Evolutionary conservation across 495 filamentous ascomycete species (phyloP), one percentile per base, ranked within the genome.

Genomic region (Lasiosphaeris hirsuta): DNA sequence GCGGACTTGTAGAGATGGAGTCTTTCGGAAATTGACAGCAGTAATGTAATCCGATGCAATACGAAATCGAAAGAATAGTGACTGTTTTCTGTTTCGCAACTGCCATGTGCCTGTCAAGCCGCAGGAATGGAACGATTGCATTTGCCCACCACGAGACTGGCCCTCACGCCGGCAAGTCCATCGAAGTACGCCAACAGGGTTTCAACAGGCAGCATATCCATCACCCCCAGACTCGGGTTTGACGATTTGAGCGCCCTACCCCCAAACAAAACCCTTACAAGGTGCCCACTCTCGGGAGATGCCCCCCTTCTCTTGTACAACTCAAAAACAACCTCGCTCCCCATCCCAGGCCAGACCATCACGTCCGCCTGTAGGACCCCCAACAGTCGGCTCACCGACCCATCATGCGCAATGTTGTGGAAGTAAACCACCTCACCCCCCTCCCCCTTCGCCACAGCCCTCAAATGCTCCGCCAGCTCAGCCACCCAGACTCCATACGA

Each of bases 341-440:
- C 87, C 84, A 90, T 87, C 0, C 87, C 87, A 0, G 86, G 86
- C 87, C 87, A 90, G 4, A 88, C 81, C 86, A 89, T 90, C 39
- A 69, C 62, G 38, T 86, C 81, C 4, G 84, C 62, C 64, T 89
- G 86, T 56, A 90, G 64, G n/a, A 88, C 76, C 4, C 76, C 74
- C 23, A 90, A 63, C n/a, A 90, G 57, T 4, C 77, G 69, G 7
- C 81, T 81, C 10, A 90, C 62, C 15, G 80, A 84, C 10, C 87
- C 87, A 60, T 89, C 87, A 61, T 90, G 86, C 14, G 84, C 86
- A 51, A 90, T 69, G 54, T 88, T 87, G 63, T 90, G 86, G 45
- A 78, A 65, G 63, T 86, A 90, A 35, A 77, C 73, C 2, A 79
- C 33, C 44, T 19, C 68, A 30, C 66, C 50, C 14, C 57, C 60